phyloP scores from a whole-genome alignment of 805 yeast genomes.

The Starmera quercuum region DNA sequence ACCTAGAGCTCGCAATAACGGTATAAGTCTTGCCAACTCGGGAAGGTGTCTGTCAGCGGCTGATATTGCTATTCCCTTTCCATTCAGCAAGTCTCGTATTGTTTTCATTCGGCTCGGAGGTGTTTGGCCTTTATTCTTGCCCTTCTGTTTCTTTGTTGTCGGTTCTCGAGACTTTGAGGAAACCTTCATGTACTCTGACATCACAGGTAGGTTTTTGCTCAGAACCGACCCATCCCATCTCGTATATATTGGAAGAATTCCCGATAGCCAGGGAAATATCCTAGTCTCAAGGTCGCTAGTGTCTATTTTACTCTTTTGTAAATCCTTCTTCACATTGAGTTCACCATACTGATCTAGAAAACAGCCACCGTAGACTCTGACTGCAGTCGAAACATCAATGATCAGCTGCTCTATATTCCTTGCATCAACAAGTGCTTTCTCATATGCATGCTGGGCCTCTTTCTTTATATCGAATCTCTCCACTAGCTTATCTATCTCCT shows the following conservation, averaged over 20 bases:
- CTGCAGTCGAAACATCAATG: conserved; percentile 17
- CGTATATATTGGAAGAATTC: conserved; percentile 27
- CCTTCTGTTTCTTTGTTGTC: conserved; percentile 9
- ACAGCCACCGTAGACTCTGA: conserved; percentile 22
- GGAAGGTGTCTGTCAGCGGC: conserved; percentile 21
- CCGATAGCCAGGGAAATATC: conserved; percentile 31
- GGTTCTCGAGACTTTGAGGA: conserved; percentile 8
- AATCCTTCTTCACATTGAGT: conserved; percentile 2
- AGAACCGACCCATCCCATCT: conserved; percentile 28
- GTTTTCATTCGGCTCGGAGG: conserved; percentile 18
- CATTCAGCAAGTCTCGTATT: conserved; percentile 21
- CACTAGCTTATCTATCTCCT: conserved; percentile 8
- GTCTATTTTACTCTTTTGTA: conserved; percentile 4
- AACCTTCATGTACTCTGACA: conserved; percentile 6
- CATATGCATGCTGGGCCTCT: conserved; percentile 9
- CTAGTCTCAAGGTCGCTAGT: conserved; percentile 28
- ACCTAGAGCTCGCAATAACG: conserved; percentile 27
- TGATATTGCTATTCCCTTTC: conserved; percentile 26
- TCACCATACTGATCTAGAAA: conserved; percentile 15
- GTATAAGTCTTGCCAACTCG: conserved; percentile 28
- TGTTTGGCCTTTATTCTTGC: conserved; percentile 14
- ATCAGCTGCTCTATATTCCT: conserved; percentile 15
- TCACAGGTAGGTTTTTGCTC: conserved; percentile 8
- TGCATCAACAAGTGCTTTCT: conserved; percentile 11
- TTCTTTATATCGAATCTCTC: conserved; percentile 8